Conservation (phyloP, 116 monocot genomes). For the Papilionanthe hybrid region DNA sequence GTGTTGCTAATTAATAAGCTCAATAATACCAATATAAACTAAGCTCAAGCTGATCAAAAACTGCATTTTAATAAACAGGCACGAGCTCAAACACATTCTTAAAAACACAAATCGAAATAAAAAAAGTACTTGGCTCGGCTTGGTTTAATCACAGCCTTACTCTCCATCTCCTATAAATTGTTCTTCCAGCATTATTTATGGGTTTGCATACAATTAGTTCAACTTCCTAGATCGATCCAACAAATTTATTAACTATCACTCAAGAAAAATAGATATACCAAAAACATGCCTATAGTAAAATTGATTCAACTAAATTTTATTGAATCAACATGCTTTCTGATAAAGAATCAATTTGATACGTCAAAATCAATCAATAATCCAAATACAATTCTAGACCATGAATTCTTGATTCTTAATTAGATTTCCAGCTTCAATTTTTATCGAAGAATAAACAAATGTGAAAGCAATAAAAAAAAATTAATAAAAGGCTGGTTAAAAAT, state of each 20-base stretch:
- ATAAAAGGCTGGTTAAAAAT: background rate
- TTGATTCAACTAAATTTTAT: background rate
- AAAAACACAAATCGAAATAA: no score
- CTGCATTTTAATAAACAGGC: no score
- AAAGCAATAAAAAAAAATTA: background rate
- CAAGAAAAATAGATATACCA: background rate
- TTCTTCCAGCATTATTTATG: background rate
- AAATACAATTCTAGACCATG: background rate
- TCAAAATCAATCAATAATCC: background rate
- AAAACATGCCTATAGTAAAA: background rate
- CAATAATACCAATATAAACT: no score
- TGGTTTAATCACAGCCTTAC: no score
- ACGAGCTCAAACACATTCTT: no score
- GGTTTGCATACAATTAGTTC: background rate
- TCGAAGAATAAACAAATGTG: background rate
- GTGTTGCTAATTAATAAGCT: no score
- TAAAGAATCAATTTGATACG: background rate
- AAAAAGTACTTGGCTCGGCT: no score
- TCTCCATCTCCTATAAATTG: background rate
- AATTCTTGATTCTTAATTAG: background rate
- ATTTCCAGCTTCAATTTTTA: background rate
- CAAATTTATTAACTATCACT: background rate
- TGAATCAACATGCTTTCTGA: background rate
- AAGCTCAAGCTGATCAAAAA: no score
- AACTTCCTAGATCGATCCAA: background rate